Conservation (phyloP, 31 red algal genomes). For the Asparagopsis taxiformis region DNA sequence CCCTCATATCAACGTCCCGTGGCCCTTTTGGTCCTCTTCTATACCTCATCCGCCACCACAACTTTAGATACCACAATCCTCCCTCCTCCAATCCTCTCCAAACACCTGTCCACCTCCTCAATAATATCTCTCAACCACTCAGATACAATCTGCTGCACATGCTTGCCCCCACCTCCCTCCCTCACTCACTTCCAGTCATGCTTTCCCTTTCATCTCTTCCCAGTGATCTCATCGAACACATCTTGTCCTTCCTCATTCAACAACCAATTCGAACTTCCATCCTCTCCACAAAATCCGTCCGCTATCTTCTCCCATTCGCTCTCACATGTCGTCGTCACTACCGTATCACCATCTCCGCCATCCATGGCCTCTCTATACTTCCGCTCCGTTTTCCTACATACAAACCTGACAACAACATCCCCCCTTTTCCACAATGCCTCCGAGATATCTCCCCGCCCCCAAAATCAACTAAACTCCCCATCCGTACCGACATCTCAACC, state of each 20-base stretch:
- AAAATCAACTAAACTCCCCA: not conserved
- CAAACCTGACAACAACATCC: not conserved
- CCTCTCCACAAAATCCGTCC: constrained; percentile 41
- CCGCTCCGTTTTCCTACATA: constrained; percentile 28
- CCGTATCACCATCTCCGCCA: constrained; percentile 7
- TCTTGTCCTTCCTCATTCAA: constrained; percentile 19
- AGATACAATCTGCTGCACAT: too few species aligned
- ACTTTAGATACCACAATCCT: too few species aligned
- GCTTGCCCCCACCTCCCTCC: too few species aligned
- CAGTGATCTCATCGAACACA: constrained; percentile 42
- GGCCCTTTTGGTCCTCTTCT: too few species aligned
- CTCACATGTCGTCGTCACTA: constrained; percentile 34
- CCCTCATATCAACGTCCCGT: too few species aligned
- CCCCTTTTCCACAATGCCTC: not conserved
- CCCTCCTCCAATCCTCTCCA: too few species aligned
- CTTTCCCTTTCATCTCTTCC: too few species aligned
- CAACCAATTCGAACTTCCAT: constrained; percentile 5
- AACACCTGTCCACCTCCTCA: too few species aligned
- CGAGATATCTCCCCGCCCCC: constrained; percentile 2
- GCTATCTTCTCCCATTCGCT: constrained; percentile 48
- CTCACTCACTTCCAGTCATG: too few species aligned
- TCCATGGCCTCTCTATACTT: constrained; percentile 25
- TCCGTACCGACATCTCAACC: not conserved
- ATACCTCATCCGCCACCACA: too few species aligned
- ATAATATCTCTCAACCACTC: too few species aligned